Conservation (phyloP, 768 basidiomycete genomes). For the Hirschioporus abietinus region DNA sequence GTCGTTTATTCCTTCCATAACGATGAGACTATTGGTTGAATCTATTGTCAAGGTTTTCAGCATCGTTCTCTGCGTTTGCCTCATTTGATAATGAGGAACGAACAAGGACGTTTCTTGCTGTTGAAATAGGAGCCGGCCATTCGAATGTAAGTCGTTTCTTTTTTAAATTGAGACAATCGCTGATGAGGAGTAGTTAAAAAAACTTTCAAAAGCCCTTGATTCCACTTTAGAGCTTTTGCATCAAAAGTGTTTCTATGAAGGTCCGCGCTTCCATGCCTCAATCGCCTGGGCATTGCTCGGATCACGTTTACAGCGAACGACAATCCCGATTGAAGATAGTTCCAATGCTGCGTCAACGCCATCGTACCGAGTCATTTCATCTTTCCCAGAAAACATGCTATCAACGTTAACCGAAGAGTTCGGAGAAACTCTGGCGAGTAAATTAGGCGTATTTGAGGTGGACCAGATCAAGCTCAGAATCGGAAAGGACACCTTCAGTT, state of each 20-base stretch:
- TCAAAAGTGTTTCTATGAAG: conserved; percentile 73
- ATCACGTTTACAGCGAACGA: conserved; percentile 10
- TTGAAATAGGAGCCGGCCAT: conserved; percentile 84
- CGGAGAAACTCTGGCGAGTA: conserved; percentile 35
- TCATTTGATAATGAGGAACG: conserved; percentile 75
- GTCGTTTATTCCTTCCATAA: conserved; percentile 18
- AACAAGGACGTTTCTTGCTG: conserved; percentile 72
- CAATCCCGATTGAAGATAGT: conserved; percentile 8
- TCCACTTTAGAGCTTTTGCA: conserved; percentile 55
- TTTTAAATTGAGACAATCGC: background rate
- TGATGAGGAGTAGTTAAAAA: conserved; percentile 44
- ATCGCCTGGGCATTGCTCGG: conserved; percentile 82
- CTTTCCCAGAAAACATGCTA: conserved; percentile 46
- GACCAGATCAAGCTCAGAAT: conserved; percentile 59
- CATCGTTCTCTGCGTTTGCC: conserved; percentile 69
- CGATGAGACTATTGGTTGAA: background rate
- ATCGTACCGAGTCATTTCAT: conserved; percentile 43
- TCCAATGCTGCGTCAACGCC: background rate
- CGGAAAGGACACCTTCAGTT: conserved; percentile 57
- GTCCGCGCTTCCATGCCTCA: conserved; percentile 84
- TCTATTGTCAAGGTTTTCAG: conserved; percentile 46
- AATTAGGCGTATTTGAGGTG: conserved; percentile 46
- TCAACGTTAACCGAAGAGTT: conserved; percentile 44
- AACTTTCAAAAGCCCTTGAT: conserved; percentile 49
- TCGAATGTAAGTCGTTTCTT: conserved; percentile 48